Conservation (phyloP, 2,329 filamentous ascomycete genomes). For the Plenodomus lindquistii region DNA sequence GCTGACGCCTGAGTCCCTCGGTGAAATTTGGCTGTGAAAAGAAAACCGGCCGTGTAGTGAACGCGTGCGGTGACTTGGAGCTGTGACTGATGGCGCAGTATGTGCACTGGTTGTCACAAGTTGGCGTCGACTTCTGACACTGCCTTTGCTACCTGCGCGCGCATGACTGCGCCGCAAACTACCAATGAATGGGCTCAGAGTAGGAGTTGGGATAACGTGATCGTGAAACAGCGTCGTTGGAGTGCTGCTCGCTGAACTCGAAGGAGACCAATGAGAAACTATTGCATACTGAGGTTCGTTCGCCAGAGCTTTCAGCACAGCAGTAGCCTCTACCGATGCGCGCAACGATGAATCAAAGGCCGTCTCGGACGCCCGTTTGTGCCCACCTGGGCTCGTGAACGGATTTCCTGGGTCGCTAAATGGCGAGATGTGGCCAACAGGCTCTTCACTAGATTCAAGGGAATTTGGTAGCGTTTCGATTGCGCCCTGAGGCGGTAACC, state of each 20-base stretch:
- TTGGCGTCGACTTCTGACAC: constrained; percentile 21
- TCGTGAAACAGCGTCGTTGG: constrained; percentile 6
- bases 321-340: constrained; percentile 2
- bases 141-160: constrained; percentile 5
- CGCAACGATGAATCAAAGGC: not conserved
- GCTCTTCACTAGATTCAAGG: constrained; percentile 2
- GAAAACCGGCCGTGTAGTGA: constrained; percentile 23
- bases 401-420: constrained; percentile 17
- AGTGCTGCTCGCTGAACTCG: not conserved
- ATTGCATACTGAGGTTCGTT: constrained; percentile 18
- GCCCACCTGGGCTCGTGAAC: constrained; percentile 6
- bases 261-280: constrained; percentile 8
- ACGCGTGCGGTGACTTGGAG: constrained; percentile 23
- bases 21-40: constrained; percentile 8
- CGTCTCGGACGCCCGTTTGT: not conserved
- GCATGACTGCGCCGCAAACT: constrained; percentile 10
- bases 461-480: constrained; percentile 4
- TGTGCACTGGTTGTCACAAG: constrained; percentile 19
- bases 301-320: constrained; percentile 8
- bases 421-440: constrained; percentile 5
- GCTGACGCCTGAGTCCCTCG: constrained; percentile 10
- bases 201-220: constrained; percentile 24
- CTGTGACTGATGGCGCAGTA: constrained; percentile 17
- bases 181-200: constrained; percentile 22
- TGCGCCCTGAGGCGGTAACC: constrained; percentile 1